Evolutionary conservation across 345 rosid genomes (phyloP).

Genomic region (Microcos paniculata): DNA sequence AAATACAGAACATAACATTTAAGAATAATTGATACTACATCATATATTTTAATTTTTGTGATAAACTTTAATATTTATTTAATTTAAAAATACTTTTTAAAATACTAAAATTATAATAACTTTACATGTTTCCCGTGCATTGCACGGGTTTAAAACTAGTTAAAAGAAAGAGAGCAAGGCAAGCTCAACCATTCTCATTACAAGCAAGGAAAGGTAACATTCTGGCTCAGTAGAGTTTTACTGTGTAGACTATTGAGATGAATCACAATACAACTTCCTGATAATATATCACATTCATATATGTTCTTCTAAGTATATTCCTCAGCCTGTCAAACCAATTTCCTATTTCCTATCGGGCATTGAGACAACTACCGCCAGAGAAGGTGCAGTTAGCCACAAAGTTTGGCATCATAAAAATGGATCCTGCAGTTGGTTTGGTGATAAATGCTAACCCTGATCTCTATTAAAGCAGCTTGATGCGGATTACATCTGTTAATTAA

Average conservation of each 20-base stretch:
- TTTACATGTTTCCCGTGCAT: too few species aligned
- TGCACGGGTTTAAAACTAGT: too few species aligned
- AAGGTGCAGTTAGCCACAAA: slow-evolving; percentile 38
- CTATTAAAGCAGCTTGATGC: slow-evolving; percentile 29
- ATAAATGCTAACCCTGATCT: slow-evolving; percentile 30
- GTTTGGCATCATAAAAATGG: slow-evolving; percentile 24
- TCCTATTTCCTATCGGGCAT: slow-evolving; percentile 17
- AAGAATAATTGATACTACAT: too few species aligned
- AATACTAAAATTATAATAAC: too few species aligned
- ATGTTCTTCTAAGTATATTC: too few species aligned
- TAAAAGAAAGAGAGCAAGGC: too few species aligned
- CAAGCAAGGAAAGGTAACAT: slow-evolving; percentile 36
- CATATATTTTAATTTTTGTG: too few species aligned
- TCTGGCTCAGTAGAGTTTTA: neutral
- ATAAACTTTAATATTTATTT: too few species aligned
- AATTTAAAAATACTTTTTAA: too few species aligned
- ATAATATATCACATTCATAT: neutral
- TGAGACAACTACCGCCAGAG: slow-evolving; percentile 36
- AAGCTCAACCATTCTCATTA: too few species aligned
- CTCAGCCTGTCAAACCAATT: neutral
- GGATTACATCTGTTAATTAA: too few species aligned
- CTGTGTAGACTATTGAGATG: neutral
- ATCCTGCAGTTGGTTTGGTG: neutral
- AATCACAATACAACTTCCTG: neutral
- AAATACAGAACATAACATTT: too few species aligned